Conservation (phyloP, 139 green algal species). For the Chlamydomonas eustigma region DNA sequence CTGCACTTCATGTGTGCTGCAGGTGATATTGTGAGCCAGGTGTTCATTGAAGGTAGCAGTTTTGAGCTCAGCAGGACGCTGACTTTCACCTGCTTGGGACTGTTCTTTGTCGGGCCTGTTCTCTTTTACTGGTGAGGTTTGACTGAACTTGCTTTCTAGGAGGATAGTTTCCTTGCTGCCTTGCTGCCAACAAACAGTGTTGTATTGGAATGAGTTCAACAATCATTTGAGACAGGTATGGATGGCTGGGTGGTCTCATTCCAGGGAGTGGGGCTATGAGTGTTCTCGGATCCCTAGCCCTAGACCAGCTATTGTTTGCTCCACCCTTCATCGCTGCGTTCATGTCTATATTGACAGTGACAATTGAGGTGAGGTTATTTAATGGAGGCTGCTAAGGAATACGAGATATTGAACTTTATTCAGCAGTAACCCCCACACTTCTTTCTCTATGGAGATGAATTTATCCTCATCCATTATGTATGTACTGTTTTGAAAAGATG, state of each 20-base stretch:
- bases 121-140: conserved; percentile 16
- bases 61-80: neutral
- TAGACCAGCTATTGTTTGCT: conserved; percentile 90
- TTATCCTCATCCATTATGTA: too few species aligned
- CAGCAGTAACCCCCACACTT: too few species aligned
- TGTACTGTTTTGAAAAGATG: too few species aligned
- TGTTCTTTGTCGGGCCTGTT: conserved; percentile 9
- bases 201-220: too few species aligned
- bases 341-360: conserved; percentile 53
- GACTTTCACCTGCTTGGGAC: neutral
- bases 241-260: neutral
- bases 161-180: neutral
- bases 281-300: neutral
- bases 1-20: too few species aligned
- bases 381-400: too few species aligned
- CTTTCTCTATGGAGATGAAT: too few species aligned
- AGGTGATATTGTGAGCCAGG: conserved; percentile 73
- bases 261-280: neutral
- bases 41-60: conserved; percentile 52
- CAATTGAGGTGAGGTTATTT: conserved; percentile 33
- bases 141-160: neutral
- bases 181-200: neutral
- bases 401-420: too few species aligned
- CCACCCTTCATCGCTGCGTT: conserved; percentile 83
- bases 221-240: neutral